These are phyloP conservation scores for Sporothrix globosa DNA, from an alignment of 2,329 filamentous ascomycete species.

Conservation along the genomic window DNA sequence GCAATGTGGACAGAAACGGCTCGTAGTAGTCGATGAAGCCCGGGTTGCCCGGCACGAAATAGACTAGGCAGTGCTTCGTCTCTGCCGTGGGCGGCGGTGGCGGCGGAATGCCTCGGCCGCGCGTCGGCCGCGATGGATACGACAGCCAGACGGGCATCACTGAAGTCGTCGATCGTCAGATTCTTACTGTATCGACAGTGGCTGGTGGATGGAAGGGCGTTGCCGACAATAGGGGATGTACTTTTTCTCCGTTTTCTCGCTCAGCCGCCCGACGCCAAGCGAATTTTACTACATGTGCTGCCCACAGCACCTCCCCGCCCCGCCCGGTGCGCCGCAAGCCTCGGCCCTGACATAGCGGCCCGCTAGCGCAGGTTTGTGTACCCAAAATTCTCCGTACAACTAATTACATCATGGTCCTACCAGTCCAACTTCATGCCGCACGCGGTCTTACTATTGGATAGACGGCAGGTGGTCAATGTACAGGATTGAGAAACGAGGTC, in stretches of 20 bases:
- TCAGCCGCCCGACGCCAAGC: not conserved
- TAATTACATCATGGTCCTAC: too few relatives aligned
- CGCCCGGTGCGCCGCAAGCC: not conserved
- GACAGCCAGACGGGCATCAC: slow-evolving; percentile 34
- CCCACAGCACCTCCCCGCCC: not conserved
- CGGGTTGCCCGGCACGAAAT: slow-evolving; percentile 76
- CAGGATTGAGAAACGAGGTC: too few relatives aligned
- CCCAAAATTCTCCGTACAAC: too few relatives aligned
- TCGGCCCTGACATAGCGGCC: slow-evolving; percentile 15
- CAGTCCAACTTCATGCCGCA: too few relatives aligned
- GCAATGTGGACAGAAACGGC: slow-evolving; percentile 64
- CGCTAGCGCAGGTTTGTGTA: not conserved
- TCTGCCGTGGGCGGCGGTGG: not conserved
- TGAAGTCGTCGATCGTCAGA: not conserved
- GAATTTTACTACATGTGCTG: not conserved
- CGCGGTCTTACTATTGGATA: too few relatives aligned
- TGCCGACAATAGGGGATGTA: not conserved
- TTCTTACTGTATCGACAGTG: not conserved
- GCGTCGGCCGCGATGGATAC: slow-evolving; percentile 30
- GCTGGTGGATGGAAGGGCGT: not conserved
- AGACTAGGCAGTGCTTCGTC: slow-evolving; percentile 55
- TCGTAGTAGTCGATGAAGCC: slow-evolving; percentile 74
- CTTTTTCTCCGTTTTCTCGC: not conserved
- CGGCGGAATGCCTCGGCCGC: not conserved
- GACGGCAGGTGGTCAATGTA: too few relatives aligned